phyloP scores from a whole-genome alignment of 2,329 filamentous ascomycete species.

The Botrytis elliptica region DNA sequence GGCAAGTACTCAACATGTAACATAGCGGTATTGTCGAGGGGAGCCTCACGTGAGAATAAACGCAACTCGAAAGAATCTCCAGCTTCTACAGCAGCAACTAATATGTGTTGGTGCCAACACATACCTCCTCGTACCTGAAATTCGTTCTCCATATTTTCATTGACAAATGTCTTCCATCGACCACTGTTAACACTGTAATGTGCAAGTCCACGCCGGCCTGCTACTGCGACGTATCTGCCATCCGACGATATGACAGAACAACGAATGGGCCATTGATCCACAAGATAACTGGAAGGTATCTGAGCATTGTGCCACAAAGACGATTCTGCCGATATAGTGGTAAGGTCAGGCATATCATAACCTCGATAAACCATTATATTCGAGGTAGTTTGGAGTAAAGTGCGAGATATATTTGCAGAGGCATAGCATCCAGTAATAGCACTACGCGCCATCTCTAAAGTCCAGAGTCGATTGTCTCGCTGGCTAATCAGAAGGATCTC shows the following conservation, averaged over 20 bases:
- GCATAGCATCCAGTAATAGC: conserved; percentile 91
- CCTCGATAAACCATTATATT: conserved; percentile 91
- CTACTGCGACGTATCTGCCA: conserved; percentile 92
- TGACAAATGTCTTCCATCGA: conserved; percentile 91
- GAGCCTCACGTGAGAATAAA: conserved; percentile 85
- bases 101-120: conserved; percentile 97
- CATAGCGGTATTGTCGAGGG: conserved; percentile 69
- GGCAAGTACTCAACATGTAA: conserved; percentile 76
- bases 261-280: conserved; percentile 91
- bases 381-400: conserved; percentile 82
- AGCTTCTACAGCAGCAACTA: conserved; percentile 89
- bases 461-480: conserved; percentile 77
- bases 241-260: conserved; percentile 86
- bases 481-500: conserved; percentile 74
- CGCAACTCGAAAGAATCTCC: conserved; percentile 80
- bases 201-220: conserved; percentile 85
- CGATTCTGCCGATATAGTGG: conserved; percentile 86
- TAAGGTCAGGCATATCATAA: conserved; percentile 86
- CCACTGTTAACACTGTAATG: conserved; percentile 95
- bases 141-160: conserved; percentile 77
- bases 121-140: conserved; percentile 93
- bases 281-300: conserved; percentile 79
- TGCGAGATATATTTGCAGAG: conserved; percentile 84
- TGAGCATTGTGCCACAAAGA: conserved; percentile 94
- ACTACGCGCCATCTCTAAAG: conserved; percentile 89